Evolutionary conservation across 2,329 filamentous ascomycete genomes (phyloP), one percentile per base, ranked within the genome.

Genomic region (Venturia carpophila): DNA sequence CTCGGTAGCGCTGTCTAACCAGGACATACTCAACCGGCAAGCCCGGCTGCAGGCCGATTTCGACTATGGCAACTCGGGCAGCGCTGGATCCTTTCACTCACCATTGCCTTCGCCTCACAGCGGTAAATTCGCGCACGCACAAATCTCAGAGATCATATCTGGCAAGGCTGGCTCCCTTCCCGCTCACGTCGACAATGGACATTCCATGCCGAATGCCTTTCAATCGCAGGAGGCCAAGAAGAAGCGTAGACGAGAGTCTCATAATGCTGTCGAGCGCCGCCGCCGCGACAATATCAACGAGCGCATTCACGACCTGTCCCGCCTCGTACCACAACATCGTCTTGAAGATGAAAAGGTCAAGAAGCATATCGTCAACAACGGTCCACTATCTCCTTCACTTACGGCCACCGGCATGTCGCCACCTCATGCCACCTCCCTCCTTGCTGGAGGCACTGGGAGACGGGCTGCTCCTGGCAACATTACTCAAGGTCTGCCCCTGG

Each of bases 271-370:
- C 13, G 94, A 99, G 79, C 91, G 94, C 65, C 88, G 94, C 63
- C 88, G 94, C 67, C 87, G 94, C 68, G 94, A 97, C 79, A 97
- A 97, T 74, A 99, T 99, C 81, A 99, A 99, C 71, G 94, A 99
- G 77, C 87, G 94, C 55, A 99, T 99, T 68, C 93, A 97, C 73
- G 94, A 99, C 73, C 83, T 99, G 9, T 96, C 93, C 72, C 91
- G 92, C 71, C 84, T 99, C 21, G 93, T 99, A 1, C 94, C 94
- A 30, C 83, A 88, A 67, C 94, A 99, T 76, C 87, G 94, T 67
- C 82, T 99, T 2, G 94, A 99, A 72, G 94, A 97, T 73, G 94
- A 99, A 77, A 97, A 96, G 79, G 90, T 97, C 60, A 88, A 92
- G 70, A 97, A 97, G 78, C 88, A 96, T 73, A 88, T 97, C 64